Evolutionary conservation across 257 asterid species (phyloP).

Genomic region (Solanum gandarillasii): DNA sequence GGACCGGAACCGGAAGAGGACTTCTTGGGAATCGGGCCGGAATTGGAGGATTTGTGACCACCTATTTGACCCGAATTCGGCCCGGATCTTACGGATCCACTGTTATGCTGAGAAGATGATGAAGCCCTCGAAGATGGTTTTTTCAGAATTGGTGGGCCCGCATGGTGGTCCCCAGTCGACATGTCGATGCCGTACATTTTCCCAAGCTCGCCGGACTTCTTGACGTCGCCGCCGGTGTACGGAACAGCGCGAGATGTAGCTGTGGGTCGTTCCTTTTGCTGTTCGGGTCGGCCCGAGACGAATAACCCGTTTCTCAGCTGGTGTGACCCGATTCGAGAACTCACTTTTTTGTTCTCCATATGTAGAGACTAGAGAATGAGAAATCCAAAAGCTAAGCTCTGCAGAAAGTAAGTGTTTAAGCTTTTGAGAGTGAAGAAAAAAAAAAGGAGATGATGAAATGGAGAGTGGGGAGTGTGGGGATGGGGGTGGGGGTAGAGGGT

Average conservation of each 20-base stretch:
- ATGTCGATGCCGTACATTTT: constrained; percentile 79
- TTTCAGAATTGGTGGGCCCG: constrained; percentile 28
- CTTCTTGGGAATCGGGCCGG: constrained; percentile 56
- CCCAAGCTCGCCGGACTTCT: constrained; percentile 75
- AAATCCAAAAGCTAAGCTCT: neutral
- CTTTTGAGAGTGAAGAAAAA: neutral
- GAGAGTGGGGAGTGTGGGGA: neutral
- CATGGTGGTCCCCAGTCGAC: constrained; percentile 32
- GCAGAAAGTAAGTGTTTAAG: neutral
- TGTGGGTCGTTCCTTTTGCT: constrained; percentile 48
- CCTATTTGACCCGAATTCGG: constrained; percentile 59
- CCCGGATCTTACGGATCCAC: constrained; percentile 85
- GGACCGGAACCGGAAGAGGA: constrained; percentile 79
- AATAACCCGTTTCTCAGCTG: constrained; percentile 66
- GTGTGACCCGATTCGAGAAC: constrained; percentile 73
- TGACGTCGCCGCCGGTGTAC: constrained; percentile 77
- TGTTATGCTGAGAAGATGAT: constrained; percentile 49
- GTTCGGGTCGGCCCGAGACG: constrained; percentile 79
- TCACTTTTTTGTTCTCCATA: constrained; percentile 17
- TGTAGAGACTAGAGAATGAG: neutral
- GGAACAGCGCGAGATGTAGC: constrained; percentile 64
- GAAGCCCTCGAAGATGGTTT: constrained; percentile 50
- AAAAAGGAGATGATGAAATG: neutral
- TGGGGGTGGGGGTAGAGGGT: neutral
- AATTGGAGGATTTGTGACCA: neutral